Conservation (phyloP, 768 basidiomycete genomes). For the Favolaschia claudopus region DNA sequence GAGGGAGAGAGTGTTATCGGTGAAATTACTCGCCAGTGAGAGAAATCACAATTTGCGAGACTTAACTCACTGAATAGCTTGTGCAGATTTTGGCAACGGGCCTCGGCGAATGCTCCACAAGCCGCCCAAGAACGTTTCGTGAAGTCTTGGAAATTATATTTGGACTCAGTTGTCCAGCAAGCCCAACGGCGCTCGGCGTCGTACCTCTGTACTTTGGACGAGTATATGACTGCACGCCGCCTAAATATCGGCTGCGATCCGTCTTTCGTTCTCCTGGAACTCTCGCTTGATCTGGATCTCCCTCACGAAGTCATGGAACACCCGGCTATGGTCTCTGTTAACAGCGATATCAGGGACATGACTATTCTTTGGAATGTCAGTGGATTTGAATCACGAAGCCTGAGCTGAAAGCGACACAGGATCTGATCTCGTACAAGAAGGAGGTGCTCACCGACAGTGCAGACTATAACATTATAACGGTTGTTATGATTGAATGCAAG, state of each 20-base stretch:
- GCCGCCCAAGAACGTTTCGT: conserved; percentile 10
- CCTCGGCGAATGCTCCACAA: neutral
- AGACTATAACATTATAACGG: too few species aligned
- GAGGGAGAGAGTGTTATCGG: conserved; percentile 12
- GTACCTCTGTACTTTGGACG: conserved; percentile 6
- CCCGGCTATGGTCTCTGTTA: neutral
- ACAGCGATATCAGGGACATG: neutral
- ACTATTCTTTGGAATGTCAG: neutral
- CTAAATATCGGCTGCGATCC: conserved; percentile 10
- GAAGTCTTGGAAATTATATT: neutral
- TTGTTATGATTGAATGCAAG: too few species aligned
- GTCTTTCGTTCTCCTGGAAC: neutral
- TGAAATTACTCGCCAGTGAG: conserved; percentile 15
- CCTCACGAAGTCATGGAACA: neutral
- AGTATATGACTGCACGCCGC: conserved; percentile 7
- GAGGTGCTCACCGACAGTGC: too few species aligned
- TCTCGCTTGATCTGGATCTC: neutral
- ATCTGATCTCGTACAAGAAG: too few species aligned
- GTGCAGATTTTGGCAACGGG: conserved; percentile 14
- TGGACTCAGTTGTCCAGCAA: conserved; percentile 11
- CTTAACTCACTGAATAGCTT: neutral
- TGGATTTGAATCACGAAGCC: too few species aligned
- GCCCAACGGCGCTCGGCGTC: neutral
- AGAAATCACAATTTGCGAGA: too few species aligned
- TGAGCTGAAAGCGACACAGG: too few species aligned